Conservation (phyloP, 345 rosid species). For the Microcos paniculata region DNA sequence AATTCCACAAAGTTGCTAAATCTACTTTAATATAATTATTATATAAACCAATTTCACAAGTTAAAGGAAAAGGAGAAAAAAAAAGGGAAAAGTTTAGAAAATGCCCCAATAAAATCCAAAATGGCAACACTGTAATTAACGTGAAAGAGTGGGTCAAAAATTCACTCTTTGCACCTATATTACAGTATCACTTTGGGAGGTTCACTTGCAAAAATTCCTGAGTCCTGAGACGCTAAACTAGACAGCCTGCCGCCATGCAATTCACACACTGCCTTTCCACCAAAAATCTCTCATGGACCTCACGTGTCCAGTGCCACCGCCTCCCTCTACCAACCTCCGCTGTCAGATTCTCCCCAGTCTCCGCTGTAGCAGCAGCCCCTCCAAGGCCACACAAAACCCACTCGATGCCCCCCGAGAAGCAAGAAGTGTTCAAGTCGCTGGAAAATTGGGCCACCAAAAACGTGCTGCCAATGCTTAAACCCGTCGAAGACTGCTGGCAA, state of each 20-base stretch:
- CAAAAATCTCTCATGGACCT: constrained; percentile 14
- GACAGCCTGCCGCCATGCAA: constrained; percentile 43
- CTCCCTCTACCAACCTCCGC: constrained; percentile 2
- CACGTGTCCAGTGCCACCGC: constrained; percentile 5
- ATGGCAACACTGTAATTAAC: not conserved
- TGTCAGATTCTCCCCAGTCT: too few species aligned
- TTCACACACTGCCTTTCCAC: constrained; percentile 24
- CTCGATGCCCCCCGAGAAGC: constrained; percentile 63
- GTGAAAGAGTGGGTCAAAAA: not conserved
- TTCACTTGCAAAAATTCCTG: not conserved
- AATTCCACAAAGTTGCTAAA: not conserved
- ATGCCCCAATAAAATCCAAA: too few species aligned
- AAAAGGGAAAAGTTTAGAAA: not conserved
- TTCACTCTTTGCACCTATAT: not conserved
- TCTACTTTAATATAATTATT: not conserved
- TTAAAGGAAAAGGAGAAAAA: not conserved
- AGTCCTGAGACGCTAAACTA: not conserved
- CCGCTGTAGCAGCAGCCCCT: constrained; percentile 38
- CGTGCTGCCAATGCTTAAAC: constrained; percentile 63
- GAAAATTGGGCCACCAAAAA: constrained; percentile 56
- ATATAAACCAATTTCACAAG: not conserved
- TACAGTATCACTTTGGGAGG: not conserved
- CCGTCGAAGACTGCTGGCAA: constrained; percentile 74
- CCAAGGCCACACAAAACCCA: constrained; percentile 41
- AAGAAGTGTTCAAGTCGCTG: constrained; percentile 61